phyloP scores from a whole-genome alignment of 768 basidiomycete genomes.

The Serendipita sp. region DNA sequence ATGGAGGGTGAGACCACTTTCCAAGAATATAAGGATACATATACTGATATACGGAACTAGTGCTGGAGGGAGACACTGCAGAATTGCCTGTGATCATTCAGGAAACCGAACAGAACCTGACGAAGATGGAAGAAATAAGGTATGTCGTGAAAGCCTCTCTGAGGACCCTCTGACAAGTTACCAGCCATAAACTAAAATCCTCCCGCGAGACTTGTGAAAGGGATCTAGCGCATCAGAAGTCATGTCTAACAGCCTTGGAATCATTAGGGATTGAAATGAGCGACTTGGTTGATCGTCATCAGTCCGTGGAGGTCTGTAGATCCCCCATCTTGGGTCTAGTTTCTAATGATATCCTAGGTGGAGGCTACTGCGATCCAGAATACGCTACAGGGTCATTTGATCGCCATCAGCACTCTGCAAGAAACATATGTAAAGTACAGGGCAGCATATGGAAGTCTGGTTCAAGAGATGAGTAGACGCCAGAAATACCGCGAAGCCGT shows the following conservation, averaged over 20 bases:
- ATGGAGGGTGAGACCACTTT: constrained; percentile 32
- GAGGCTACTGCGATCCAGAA: constrained; percentile 12
- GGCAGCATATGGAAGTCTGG: constrained; percentile 53
- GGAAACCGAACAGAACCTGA: constrained; percentile 47
- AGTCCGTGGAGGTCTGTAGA: constrained; percentile 43
- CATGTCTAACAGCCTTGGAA: constrained; percentile 48
- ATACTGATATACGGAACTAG: constrained; percentile 21
- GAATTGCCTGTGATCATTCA: constrained; percentile 59
- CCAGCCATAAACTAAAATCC: constrained; percentile 35
- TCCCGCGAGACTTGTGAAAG: constrained; percentile 29
- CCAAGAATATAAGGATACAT: no score
- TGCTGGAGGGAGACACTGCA: constrained; percentile 66
- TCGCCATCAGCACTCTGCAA: constrained; percentile 46
- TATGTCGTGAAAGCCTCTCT: constrained; percentile 21
- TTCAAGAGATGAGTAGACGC: constrained; percentile 57
- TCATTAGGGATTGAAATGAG: constrained; percentile 66
- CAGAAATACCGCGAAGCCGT: constrained; percentile 47
- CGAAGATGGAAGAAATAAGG: constrained; percentile 40
- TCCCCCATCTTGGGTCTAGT: not conserved
- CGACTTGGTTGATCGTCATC: constrained; percentile 57
- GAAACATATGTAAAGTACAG: constrained; percentile 53
- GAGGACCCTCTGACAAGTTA: not conserved
- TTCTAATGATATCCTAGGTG: constrained; percentile 7
- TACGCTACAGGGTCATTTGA: constrained; percentile 42
- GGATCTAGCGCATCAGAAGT: constrained; percentile 33